A percentile compares a stretch with the other conserved stretches of the same genome.
Evolutionary conservation across 176 grass and related monocot species (phyloP).

Genomic region (Puya raimondii): DNA sequence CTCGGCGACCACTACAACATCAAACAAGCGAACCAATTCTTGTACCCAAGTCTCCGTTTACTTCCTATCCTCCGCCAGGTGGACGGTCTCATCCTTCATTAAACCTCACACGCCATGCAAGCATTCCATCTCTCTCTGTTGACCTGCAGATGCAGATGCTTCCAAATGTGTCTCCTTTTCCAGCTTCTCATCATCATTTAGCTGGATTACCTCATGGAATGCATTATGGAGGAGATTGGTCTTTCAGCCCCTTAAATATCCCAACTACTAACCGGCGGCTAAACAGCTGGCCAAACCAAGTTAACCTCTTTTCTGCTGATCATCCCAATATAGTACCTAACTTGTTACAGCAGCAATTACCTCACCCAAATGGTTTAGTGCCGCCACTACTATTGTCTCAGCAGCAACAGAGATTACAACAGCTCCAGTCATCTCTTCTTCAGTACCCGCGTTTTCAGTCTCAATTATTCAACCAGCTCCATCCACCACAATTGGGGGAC

Average conservation of each 20-base stretch:
- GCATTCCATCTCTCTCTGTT: slow-evolving; percentile 71
- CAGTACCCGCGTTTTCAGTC: slow-evolving; percentile 42
- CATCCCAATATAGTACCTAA: slow-evolving; percentile 52
- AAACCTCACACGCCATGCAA: slow-evolving; percentile 89
- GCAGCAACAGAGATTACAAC: slow-evolving; percentile 73
- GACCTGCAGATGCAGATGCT: slow-evolving; percentile 45
- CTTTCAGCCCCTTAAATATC: slow-evolving; percentile 36
- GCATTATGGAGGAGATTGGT: slow-evolving; percentile 48
- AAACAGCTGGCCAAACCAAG: slow-evolving; percentile 48
- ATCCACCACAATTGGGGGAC: slow-evolving; percentile 45
- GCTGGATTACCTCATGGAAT: slow-evolving; percentile 62
- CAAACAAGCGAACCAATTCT: slow-evolving; percentile 53
- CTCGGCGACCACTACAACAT: slow-evolving; percentile 64
- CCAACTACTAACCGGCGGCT: slow-evolving; percentile 35
- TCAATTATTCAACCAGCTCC: slow-evolving; percentile 37
- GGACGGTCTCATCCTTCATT: slow-evolving; percentile 35
- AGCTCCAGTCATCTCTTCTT: slow-evolving; percentile 48
- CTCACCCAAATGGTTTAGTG: slow-evolving; percentile 61
- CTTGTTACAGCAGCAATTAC: slow-evolving; percentile 56
- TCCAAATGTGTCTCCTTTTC: slow-evolving; percentile 41
- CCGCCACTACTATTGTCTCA: slow-evolving; percentile 45
- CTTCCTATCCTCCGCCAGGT: slow-evolving; percentile 48
- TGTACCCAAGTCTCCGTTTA: slow-evolving; percentile 50
- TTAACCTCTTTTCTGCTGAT: slow-evolving; percentile 27
- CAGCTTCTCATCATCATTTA: slow-evolving; percentile 58